Conservation (phyloP, 2,329 filamentous ascomycete genomes). For the Helicocarpus griseus region DNA sequence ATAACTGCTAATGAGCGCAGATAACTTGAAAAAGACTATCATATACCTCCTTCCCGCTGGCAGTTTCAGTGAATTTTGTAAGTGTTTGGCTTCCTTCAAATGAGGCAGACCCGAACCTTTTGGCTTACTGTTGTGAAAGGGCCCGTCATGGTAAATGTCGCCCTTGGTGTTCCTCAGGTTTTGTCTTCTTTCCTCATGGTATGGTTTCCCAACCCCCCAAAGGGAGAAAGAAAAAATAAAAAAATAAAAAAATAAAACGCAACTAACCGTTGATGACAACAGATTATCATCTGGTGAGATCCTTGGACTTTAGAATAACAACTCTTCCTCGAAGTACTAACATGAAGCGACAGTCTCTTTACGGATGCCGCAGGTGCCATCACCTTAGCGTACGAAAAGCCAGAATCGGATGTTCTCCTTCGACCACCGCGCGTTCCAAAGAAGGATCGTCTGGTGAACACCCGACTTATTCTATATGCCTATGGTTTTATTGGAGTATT, state of each 20-base stretch:
- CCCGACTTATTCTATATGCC: constrained; percentile 60
- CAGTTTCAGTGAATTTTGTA: constrained; percentile 59
- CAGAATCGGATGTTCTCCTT: constrained; percentile 64
- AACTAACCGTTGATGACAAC: neutral
- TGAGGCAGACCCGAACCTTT: neutral
- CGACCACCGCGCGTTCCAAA: constrained; percentile 59
- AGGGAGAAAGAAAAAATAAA: too few relatives aligned
- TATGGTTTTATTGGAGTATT: constrained; percentile 62
- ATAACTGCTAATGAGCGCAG: constrained; percentile 20
- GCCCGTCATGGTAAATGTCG: constrained; percentile 64
- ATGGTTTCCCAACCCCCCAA: neutral
- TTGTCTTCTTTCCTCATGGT: constrained; percentile 62
- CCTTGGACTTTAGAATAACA: constrained; percentile 2
- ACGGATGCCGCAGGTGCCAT: constrained; percentile 68
- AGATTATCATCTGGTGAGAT: constrained; percentile 50
- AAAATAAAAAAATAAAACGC: too few relatives aligned
- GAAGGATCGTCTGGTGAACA: constrained; percentile 63
- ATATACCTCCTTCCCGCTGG: constrained; percentile 66
- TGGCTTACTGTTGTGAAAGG: constrained; percentile 24
- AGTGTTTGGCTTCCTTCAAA: neutral
- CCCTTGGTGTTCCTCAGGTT: constrained; percentile 64
- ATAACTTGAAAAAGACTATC: constrained; percentile 69
- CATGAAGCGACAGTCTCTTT: constrained; percentile 43
- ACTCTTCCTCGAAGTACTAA: constrained; percentile 6
- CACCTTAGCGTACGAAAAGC: constrained; percentile 64